Conservation (phyloP, 306 rosid species). For the Prinsepia uniflora region DNA sequence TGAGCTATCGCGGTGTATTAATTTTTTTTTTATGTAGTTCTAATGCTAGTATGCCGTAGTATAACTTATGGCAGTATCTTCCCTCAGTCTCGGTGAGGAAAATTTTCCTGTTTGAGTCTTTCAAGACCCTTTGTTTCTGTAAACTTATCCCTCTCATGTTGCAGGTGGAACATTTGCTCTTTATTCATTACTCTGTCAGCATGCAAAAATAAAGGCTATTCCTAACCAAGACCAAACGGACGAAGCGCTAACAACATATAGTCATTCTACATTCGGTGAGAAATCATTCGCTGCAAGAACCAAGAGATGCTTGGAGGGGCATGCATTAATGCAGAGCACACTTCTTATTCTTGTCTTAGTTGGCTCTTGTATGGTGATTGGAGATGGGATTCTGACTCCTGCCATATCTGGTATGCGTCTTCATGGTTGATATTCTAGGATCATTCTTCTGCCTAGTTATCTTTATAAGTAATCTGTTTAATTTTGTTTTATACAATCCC, state of each 20-base stretch:
- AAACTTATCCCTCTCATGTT: not conserved
- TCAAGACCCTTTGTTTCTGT: slow-evolving; percentile 10
- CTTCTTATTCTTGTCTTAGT: slow-evolving; percentile 88
- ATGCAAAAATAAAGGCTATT: slow-evolving; percentile 84
- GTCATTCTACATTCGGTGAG: slow-evolving; percentile 76
- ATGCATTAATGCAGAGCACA: slow-evolving; percentile 46
- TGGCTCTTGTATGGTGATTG: slow-evolving; percentile 97
- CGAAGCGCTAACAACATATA: slow-evolving; percentile 87
- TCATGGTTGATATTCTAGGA: not conserved
- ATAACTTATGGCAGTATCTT: not conserved
- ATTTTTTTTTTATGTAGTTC: not conserved
- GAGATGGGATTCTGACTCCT: slow-evolving; percentile 98
- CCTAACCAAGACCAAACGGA: slow-evolving; percentile 94
- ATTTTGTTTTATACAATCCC: not conserved
- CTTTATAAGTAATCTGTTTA: not conserved
- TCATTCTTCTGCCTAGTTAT: slow-evolving; percentile 14
- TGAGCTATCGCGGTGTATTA: not conserved
- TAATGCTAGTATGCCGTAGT: not conserved
- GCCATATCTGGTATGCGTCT: slow-evolving; percentile 76
- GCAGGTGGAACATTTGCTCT: slow-evolving; percentile 97
- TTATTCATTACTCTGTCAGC: slow-evolving; percentile 91
- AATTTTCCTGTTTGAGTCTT: slow-evolving; percentile 18
- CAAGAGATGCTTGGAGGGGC: slow-evolving; percentile 76
- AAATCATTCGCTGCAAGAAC: slow-evolving; percentile 86
- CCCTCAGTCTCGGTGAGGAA: not conserved